These are phyloP conservation scores for Blastobotrys persicus DNA, from an alignment of 1,139 yeast species.

Conservation along the genomic window DNA sequence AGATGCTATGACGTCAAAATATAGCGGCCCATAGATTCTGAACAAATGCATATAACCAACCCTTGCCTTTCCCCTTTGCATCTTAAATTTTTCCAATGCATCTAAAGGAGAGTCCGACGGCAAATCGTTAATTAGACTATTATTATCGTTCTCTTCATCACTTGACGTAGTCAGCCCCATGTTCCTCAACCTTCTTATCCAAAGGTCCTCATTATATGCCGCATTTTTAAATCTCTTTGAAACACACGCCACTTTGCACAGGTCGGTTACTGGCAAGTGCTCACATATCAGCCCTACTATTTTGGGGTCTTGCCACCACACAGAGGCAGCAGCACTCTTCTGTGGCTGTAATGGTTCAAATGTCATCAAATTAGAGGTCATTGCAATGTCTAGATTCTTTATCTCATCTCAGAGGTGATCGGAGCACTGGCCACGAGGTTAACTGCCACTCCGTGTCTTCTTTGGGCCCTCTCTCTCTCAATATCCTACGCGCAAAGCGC, in stretches of 20 bases:
- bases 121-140: constrained; percentile 20
- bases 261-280: constrained; percentile 31
- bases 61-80: constrained; percentile 23
- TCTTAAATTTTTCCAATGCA: constrained; percentile 23
- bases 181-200: constrained; percentile 50
- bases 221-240: constrained; percentile 39
- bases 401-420: too few relatives aligned
- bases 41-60: constrained; percentile 25
- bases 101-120: constrained; percentile 19
- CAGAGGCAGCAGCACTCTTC: not conserved
- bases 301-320: constrained; percentile 12
- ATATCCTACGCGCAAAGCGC: too few relatives aligned
- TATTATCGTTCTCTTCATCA: constrained; percentile 18
- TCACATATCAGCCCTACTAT: constrained; percentile 18
- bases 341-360: constrained; percentile 17
- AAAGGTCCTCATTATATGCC: constrained; percentile 41
- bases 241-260: constrained; percentile 33
- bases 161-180: constrained; percentile 42
- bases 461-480: too few relatives aligned
- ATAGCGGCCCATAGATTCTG: constrained; percentile 29
- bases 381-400: not conserved
- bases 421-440: not conserved
- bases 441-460: not conserved
- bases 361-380: constrained; percentile 1
- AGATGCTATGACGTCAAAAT: constrained; percentile 28